These are phyloP conservation scores for Pichia gijzeniarum DNA, from an alignment of 805 yeast species.

Conservation along the genomic window DNA sequence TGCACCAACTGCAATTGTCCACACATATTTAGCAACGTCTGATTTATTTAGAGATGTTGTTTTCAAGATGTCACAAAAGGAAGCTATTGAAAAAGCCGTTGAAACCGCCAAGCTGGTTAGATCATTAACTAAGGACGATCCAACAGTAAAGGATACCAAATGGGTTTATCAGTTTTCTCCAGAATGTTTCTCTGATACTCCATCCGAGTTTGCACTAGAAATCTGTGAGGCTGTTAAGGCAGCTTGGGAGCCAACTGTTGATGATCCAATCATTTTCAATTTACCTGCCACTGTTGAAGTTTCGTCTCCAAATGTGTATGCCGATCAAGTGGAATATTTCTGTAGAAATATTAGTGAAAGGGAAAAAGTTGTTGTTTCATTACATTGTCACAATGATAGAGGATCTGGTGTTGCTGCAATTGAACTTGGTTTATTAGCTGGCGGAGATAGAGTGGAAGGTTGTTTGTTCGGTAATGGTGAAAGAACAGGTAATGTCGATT, in stretches of 20 bases:
- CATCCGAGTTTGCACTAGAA: slow-evolving; percentile 65
- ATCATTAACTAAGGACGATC: slow-evolving; percentile 70
- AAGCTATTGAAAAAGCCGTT: slow-evolving; percentile 61
- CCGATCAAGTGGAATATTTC: slow-evolving; percentile 76
- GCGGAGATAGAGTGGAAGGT: slow-evolving; percentile 82
- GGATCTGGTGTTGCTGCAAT: slow-evolving; percentile 84
- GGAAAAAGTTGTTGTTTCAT: slow-evolving; percentile 62
- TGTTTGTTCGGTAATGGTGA: slow-evolving; percentile 81
- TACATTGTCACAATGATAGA: slow-evolving; percentile 75
- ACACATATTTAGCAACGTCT: slow-evolving; percentile 69
- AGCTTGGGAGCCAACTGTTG: slow-evolving; percentile 75
- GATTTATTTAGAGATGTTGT: slow-evolving; percentile 72
- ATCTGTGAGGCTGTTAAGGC: slow-evolving; percentile 74
- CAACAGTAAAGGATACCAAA: slow-evolving; percentile 50
- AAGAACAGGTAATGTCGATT: slow-evolving; percentile 79
- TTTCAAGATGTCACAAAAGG: slow-evolving; percentile 63
- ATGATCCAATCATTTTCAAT: slow-evolving; percentile 69
- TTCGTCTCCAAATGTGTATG: slow-evolving; percentile 67
- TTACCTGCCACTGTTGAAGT: slow-evolving; percentile 80
- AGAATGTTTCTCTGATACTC: slow-evolving; percentile 71
- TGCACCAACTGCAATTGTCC: slow-evolving; percentile 66
- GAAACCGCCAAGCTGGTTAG: slow-evolving; percentile 63
- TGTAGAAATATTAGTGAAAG: slow-evolving; percentile 61
- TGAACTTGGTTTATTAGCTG: slow-evolving; percentile 72
- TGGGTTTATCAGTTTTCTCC: slow-evolving; percentile 77